phyloP scores from a whole-genome alignment of 192 early-diverging fungal genomes.

The Podochytrium sp. region DNA sequence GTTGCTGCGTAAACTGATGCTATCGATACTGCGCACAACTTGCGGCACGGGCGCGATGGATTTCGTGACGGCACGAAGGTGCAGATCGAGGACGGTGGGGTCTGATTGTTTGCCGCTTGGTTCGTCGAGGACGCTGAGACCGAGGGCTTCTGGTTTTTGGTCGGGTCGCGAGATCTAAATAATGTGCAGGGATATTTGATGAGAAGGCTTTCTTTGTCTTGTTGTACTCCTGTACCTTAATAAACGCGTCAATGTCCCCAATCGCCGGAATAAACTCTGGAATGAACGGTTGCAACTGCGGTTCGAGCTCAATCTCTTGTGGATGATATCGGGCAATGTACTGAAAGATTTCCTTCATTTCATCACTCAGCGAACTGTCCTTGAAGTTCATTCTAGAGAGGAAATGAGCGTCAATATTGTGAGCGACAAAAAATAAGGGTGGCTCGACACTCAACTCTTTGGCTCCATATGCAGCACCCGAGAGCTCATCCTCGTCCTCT shows the following conservation, averaged over 20 bases:
- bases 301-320: constrained; percentile 58
- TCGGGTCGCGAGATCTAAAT: constrained; percentile 55
- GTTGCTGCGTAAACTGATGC: constrained; percentile 30
- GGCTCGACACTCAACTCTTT: not conserved
- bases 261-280: constrained; percentile 67
- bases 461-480: not conserved
- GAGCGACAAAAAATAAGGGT: not conserved
- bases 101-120: constrained; percentile 55
- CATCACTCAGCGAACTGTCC: constrained; percentile 33
- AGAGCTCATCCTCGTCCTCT: constrained; percentile 22
- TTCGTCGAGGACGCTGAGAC: constrained; percentile 57
- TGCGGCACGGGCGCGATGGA: constrained; percentile 33
- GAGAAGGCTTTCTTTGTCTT: not conserved
- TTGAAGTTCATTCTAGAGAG: too few species aligned
- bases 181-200: not conserved
- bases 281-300: constrained; percentile 56
- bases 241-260: constrained; percentile 70
- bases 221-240: too few species aligned
- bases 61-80: constrained; percentile 54
- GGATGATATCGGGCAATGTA: constrained; percentile 57
- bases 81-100: constrained; percentile 61
- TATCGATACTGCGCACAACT: constrained; percentile 46
- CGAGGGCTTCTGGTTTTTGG: constrained; percentile 49
- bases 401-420: not conserved
- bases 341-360: constrained; percentile 57